These are phyloP conservation scores for Termitomyces sp. DNA, from an alignment of 768 basidiomycete species.

Conservation along the genomic window DNA sequence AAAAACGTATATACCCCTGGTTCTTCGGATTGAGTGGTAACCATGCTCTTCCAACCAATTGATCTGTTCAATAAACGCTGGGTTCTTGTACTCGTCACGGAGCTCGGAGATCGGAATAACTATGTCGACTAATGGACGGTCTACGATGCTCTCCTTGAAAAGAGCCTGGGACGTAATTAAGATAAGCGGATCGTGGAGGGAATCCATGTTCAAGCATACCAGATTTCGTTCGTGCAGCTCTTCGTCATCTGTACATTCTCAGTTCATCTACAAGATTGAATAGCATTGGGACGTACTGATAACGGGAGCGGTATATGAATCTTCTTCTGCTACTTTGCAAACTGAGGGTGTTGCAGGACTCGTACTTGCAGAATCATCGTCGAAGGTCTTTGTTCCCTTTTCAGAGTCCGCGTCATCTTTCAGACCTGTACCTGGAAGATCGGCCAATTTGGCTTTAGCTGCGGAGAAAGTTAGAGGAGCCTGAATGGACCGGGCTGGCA, in stretches of 20 bases:
- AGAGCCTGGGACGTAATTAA: slow-evolving; percentile 12
- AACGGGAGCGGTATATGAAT: background rate
- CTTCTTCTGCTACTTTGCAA: background rate
- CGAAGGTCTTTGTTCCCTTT: background rate
- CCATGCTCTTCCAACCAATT: slow-evolving; percentile 60
- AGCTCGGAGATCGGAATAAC: slow-evolving; percentile 49
- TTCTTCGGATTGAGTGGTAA: slow-evolving; percentile 60
- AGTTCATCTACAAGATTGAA: background rate
- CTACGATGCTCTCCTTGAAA: slow-evolving; percentile 29
- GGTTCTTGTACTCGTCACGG: slow-evolving; percentile 62
- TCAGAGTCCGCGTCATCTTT: slow-evolving; percentile 1
- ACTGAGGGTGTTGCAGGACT: background rate
- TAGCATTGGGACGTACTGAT: background rate
- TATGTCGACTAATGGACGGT: slow-evolving; percentile 49
- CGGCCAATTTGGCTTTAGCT: slow-evolving; percentile 11
- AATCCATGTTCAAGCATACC: slow-evolving; percentile 4
- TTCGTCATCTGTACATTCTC: background rate
- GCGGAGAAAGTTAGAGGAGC: background rate
- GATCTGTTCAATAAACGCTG: slow-evolving; percentile 69
- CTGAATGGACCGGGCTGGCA: background rate
- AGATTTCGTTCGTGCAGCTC: slow-evolving; percentile 20
- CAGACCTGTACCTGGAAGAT: slow-evolving; percentile 13
- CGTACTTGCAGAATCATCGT: background rate
- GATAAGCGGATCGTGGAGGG: background rate
- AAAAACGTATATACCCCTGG: slow-evolving; percentile 48